These are phyloP conservation scores for Penicillium sp. DNA, from an alignment of 2,329 filamentous ascomycete species.

Conservation along the genomic window DNA sequence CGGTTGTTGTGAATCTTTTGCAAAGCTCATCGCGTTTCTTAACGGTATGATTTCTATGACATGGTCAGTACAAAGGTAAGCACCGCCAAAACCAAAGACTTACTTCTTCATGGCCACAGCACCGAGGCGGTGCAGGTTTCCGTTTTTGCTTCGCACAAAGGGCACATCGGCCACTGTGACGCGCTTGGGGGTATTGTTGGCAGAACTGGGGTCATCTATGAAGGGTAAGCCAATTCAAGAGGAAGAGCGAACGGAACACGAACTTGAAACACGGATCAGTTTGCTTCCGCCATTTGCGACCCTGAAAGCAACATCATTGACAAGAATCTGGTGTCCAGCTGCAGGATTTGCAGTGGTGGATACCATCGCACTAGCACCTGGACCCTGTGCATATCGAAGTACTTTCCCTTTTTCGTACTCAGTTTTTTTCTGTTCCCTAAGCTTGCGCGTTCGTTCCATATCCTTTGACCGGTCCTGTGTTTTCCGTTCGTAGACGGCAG, in stretches of 20 bases:
- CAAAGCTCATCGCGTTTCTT: conserved; percentile 72
- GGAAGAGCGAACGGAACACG: conserved; percentile 29
- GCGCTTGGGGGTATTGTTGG: conserved; percentile 70
- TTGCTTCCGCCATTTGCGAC: conserved; percentile 79
- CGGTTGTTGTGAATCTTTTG: conserved; percentile 59
- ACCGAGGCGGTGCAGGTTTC: conserved; percentile 77
- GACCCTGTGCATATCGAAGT: conserved; percentile 37
- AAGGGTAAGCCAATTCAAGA: conserved; percentile 45
- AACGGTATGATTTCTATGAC: conserved; percentile 42
- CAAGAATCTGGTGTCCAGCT: conserved; percentile 59
- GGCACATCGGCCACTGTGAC: conserved; percentile 71
- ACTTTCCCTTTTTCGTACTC: conserved; percentile 51
- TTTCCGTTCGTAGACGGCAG: conserved; percentile 72
- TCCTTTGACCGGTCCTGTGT: conserved; percentile 65
- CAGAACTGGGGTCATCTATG: conserved; percentile 56
- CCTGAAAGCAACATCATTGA: conserved; percentile 71
- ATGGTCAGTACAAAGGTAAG: conserved; percentile 17
- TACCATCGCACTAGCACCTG: conserved; percentile 21
- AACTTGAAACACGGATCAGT: conserved; percentile 70
- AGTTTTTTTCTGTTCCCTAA: conserved; percentile 52
- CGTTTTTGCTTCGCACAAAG: conserved; percentile 82
- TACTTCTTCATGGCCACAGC: conserved; percentile 73
- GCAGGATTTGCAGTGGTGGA: conserved; percentile 27
- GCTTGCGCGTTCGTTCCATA: conserved; percentile 63
- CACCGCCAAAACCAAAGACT: conserved; percentile 32